A percentile compares a stretch with the other conserved stretches of the same genome.
Conservation (phyloP, 192 early-diverging fungal species). For the Polychytrium aggregatum region DNA sequence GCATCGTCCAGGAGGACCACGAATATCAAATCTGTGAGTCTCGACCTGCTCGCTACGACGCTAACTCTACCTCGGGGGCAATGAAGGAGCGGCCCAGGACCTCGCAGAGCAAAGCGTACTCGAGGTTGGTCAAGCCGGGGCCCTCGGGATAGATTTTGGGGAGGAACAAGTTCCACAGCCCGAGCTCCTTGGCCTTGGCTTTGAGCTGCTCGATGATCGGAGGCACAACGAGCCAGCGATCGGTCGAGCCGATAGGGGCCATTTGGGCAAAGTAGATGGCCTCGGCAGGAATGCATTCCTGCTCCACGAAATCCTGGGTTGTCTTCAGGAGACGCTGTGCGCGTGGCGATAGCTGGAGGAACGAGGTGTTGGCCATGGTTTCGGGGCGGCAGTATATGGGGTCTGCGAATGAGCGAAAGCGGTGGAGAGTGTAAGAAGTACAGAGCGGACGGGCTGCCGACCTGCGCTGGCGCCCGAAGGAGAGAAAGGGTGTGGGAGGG, state of each 20-base stretch:
- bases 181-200: conserved; percentile 66
- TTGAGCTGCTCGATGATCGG: conserved; percentile 83
- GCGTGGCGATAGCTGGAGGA: conserved; percentile 21
- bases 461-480: too few species aligned
- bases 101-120: conserved; percentile 89
- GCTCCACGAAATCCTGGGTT: conserved; percentile 33
- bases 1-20: too few species aligned
- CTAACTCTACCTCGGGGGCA: conserved; percentile 75
- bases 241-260: conserved; percentile 43
- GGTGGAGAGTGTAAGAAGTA: too few species aligned
- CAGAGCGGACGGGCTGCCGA: too few species aligned
- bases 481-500: too few species aligned
- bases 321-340: conserved; percentile 23
- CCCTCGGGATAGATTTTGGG: conserved; percentile 68
- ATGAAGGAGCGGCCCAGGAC: conserved; percentile 71
- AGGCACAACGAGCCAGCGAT: conserved; percentile 83
- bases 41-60: too few species aligned
- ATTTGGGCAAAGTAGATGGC: conserved; percentile 59
- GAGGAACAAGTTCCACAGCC: conserved; percentile 95
- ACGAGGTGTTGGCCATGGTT: neutral
- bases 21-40: too few species aligned
- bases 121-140: conserved; percentile 83
- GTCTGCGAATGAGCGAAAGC: too few species aligned
- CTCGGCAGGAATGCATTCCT: conserved; percentile 95
- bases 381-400: too few species aligned